Evolutionary conservation across 352 stramenopile species (phyloP).

Genomic region (Pythium utonaiense): DNA sequence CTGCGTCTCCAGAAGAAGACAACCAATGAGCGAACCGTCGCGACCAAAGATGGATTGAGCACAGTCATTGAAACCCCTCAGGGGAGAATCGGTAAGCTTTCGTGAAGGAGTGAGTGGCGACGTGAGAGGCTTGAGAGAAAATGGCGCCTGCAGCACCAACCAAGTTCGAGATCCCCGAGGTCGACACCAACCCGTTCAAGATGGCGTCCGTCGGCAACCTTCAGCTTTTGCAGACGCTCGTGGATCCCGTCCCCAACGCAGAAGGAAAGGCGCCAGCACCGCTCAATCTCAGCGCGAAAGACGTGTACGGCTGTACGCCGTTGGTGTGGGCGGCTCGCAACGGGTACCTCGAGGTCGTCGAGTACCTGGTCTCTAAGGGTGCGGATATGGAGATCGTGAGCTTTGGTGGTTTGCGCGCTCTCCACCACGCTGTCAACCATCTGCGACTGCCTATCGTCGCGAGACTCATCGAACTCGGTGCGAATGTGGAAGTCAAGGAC

Average conservation of each 20-base stretch:
- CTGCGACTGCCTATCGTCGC: slow-evolving; percentile 53
- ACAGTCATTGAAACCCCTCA: neutral
- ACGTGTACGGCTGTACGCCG: slow-evolving; percentile 76
- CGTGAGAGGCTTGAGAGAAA: neutral
- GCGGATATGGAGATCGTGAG: slow-evolving; percentile 64
- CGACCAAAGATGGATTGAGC: neutral
- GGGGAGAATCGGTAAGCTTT: too few relatives aligned
- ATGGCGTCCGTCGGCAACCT: slow-evolving; percentile 79
- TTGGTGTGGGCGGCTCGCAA: slow-evolving; percentile 83
- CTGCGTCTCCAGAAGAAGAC: neutral
- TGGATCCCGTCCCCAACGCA: slow-evolving; percentile 41
- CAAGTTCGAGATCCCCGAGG: slow-evolving; percentile 77
- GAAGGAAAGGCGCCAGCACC: slow-evolving; percentile 38
- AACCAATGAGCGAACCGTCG: slow-evolving; percentile 16
- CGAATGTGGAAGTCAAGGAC: slow-evolving; percentile 73
- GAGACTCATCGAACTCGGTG: slow-evolving; percentile 72
- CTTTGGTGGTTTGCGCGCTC: slow-evolving; percentile 75
- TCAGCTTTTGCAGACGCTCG: slow-evolving; percentile 59
- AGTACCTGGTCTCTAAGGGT: slow-evolving; percentile 66
- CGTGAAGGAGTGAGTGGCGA: too few relatives aligned
- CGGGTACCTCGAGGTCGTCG: slow-evolving; percentile 76
- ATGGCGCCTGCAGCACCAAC: slow-evolving; percentile 25
- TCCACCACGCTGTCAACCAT: slow-evolving; percentile 88
- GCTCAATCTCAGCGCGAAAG: slow-evolving; percentile 77
- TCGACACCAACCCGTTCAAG: slow-evolving; percentile 86